Percentiles rank a stretch among this genome's conserved stretches.
Conservation (phyloP, 345 rosid genomes). For the Cardamine occulta region DNA sequence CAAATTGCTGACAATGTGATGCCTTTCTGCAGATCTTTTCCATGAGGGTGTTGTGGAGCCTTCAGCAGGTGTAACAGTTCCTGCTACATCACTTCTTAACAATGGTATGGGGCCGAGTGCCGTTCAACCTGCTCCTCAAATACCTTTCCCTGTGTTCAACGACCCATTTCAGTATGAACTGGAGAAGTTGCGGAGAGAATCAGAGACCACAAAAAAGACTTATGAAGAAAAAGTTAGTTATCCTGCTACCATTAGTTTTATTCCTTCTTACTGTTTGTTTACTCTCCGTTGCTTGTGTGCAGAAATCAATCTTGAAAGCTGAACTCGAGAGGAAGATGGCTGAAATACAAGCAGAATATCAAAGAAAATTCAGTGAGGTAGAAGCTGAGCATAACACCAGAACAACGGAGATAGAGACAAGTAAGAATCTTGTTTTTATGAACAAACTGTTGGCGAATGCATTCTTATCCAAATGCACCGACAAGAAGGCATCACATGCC, state of each 20-base stretch:
- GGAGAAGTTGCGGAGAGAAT: conserved; percentile 46
- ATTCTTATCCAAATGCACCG: conserved; percentile 38
- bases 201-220: conserved; percentile 41
- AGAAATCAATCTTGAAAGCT: conserved; percentile 42
- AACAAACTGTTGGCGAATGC: conserved; percentile 42
- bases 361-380: conserved; percentile 28
- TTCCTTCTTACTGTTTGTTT: neutral
- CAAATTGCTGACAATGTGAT: conserved; percentile 24
- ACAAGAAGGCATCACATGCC: conserved; percentile 20
- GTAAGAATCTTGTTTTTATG: conserved; percentile 27
- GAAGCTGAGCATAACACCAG: conserved; percentile 25
- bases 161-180: conserved; percentile 45
- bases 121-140: conserved; percentile 36
- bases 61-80: conserved; percentile 38
- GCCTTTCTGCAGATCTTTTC: conserved; percentile 29
- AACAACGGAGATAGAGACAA: conserved; percentile 15
- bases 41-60: conserved; percentile 27
- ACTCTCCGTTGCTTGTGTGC: conserved; percentile 16
- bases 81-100: conserved; percentile 25
- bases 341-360: conserved; percentile 42
- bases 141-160: conserved; percentile 38
- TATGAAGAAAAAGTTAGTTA: conserved; percentile 37
- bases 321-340: conserved; percentile 41
- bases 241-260: conserved; percentile 26
- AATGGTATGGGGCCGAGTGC: conserved; percentile 26